Base-by-base conservation (phyloP, 331 rosid species). In the Acacia concinna region DNA sequence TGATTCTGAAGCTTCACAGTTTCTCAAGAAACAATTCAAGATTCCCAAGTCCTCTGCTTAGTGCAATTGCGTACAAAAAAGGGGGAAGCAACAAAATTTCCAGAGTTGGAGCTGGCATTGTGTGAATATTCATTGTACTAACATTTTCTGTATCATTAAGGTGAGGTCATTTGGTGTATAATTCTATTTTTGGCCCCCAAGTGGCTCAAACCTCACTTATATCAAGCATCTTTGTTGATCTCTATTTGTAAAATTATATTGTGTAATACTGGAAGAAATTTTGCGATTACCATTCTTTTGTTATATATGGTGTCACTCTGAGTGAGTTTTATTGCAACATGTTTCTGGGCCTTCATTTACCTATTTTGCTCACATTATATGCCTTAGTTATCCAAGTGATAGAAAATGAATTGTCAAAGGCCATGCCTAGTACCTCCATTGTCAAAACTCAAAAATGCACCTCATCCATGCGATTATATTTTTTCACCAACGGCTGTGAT, bases 1-100 rank as follows among this genome's bases (percentile, higher is more conserved):
- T 77, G 98, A 93, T 78, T 82, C 97, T 28, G 99, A 91, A 76
- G 99, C 99, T 68, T 91, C 97, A 44, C 97, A 87, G 35, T 96
- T 96, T 82, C 88, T 96, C 47, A 96, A 93, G 93, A 96, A 93
- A 86, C 98, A 96, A 85, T 96, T 77, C 92, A 96, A 90, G 86
- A 90, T 96, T 27, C 99, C 98, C 1, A 93, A 88, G 73, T 91
- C 99, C 46, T 81, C 89, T n/a, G 89, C 86, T 31, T 93, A 93
- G 78, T 84, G 82, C 51, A 70, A 66, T 70, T 41, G 6, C 78
- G 80, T 65, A 40, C 72, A 35, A 64, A 25, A 23, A 63, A 52
- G 21, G 51, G 51, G 47, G 40, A 82, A 68, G 81, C 75, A 63
- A 18, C 76, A 68, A 59, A 47, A 46, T 74, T 70, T 83, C 74